Evolutionary conservation across 768 basidiomycete species (phyloP).

Genomic region (Lyophyllum shimeji): DNA sequence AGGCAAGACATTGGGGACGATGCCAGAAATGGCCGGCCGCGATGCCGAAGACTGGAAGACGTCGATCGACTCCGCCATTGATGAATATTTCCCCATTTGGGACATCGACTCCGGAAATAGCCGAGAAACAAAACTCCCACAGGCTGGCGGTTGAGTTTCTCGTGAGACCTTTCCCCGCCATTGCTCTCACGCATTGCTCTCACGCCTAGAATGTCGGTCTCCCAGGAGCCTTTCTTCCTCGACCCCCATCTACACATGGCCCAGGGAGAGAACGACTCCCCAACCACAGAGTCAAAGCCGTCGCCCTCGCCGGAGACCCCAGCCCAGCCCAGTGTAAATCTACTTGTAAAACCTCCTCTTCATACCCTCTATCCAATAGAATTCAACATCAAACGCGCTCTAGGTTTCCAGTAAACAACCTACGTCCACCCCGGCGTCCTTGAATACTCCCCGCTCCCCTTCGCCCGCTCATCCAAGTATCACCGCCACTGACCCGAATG

Average conservation of each 20-base stretch:
- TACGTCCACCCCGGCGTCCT: slow-evolving; percentile 17
- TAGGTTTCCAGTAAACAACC: slow-evolving; percentile 28
- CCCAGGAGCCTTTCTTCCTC: slow-evolving; percentile 46
- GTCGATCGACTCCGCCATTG: slow-evolving; percentile 2
- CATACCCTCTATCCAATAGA: slow-evolving; percentile 20
- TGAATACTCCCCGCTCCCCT: slow-evolving; percentile 26
- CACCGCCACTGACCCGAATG: slow-evolving; percentile 39
- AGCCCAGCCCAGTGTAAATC: slow-evolving; percentile 20
- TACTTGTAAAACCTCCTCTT: slow-evolving; percentile 31
- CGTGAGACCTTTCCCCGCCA: slow-evolving; percentile 32
- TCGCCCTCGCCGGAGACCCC: slow-evolving; percentile 19
- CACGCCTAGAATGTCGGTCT: slow-evolving; percentile 46
- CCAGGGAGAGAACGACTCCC: slow-evolving; percentile 20
- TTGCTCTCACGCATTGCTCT: slow-evolving; percentile 47
- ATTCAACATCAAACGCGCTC: slow-evolving; percentile 28
- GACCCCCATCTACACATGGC: slow-evolving; percentile 45
- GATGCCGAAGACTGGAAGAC: slow-evolving; percentile 1
- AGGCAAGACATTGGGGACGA: neutral
- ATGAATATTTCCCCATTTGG: slow-evolving; percentile 19
- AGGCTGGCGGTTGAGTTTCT: slow-evolving; percentile 26
- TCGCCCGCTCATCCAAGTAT: slow-evolving; percentile 20
- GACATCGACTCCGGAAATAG: slow-evolving; percentile 13
- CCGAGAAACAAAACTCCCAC: slow-evolving; percentile 32
- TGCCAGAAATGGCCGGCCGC: neutral
- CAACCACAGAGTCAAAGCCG: slow-evolving; percentile 16